Evolutionary conservation across 1,284 basidiomycete species (phyloP).

Genomic region (Leucoagaricus sp.): DNA sequence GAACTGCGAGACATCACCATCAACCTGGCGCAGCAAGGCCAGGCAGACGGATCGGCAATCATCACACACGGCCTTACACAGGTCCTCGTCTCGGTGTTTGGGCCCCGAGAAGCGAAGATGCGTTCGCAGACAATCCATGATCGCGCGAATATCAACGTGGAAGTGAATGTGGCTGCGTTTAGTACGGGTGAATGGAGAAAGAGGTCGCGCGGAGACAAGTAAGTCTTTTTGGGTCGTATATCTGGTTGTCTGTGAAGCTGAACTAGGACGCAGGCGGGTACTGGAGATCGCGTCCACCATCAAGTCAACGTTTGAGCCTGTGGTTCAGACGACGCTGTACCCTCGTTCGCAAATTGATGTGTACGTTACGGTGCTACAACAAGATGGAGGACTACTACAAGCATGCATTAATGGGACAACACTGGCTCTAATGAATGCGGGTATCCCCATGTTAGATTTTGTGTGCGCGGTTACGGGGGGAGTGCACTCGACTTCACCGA

Average conservation of each 20-base stretch:
- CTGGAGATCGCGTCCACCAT: conserved; percentile 87
- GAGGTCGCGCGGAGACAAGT: conserved; percentile 87
- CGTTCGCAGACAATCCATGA: conserved; percentile 78
- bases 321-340: conserved; percentile 88
- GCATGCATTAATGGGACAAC: conserved; percentile 95
- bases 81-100: conserved; percentile 86
- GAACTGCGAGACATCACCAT: conserved; percentile 87
- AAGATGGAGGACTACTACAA: conserved; percentile 93
- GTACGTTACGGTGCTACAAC: conserved; percentile 88
- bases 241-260: neutral
- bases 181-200: conserved; percentile 81
- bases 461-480: conserved; percentile 86
- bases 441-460: conserved; percentile 90
- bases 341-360: conserved; percentile 95
- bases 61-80: conserved; percentile 91
- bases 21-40: conserved; percentile 74
- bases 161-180: conserved; percentile 84
- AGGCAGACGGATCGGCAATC: conserved; percentile 83
- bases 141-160: conserved; percentile 83
- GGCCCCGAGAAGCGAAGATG: conserved; percentile 86
- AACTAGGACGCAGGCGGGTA: conserved; percentile 63
- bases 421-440: conserved; percentile 87
- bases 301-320: conserved; percentile 94
- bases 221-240: conserved; percentile 36
- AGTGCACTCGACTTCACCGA: conserved; percentile 72